phyloP scores from a whole-genome alignment of 2,329 filamentous ascomycete genomes.

The Colletotrichum sp. region DNA sequence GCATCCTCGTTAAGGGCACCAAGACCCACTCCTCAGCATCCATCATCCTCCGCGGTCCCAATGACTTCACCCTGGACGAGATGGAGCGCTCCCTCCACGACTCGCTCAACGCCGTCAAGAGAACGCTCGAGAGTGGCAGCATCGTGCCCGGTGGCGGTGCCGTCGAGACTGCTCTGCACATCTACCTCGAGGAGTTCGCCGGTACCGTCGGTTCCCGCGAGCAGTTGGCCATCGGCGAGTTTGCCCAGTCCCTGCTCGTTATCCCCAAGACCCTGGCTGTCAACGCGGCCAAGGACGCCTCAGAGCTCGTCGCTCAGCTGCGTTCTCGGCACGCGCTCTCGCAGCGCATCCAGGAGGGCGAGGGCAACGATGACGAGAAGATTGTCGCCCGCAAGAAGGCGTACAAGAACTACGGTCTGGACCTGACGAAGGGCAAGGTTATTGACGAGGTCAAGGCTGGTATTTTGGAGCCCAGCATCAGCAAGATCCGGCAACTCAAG shows the following conservation, averaged over 20 bases:
- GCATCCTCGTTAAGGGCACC: slow-evolving; percentile 94
- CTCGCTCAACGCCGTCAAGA: slow-evolving; percentile 94
- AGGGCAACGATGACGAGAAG: slow-evolving; percentile 86
- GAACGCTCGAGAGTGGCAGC: slow-evolving; percentile 93
- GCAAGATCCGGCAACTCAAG: slow-evolving; percentile 98
- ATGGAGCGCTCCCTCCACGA: slow-evolving; percentile 99
- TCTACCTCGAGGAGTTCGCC: slow-evolving; percentile 98
- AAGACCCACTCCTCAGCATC: slow-evolving; percentile 94
- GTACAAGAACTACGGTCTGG: slow-evolving; percentile 98
- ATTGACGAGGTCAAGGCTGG: slow-evolving; percentile 94
- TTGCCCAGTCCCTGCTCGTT: slow-evolving; percentile 90
- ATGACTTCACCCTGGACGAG: slow-evolving; percentile 96
- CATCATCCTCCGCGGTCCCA: slow-evolving; percentile 92
- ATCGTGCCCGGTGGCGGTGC: slow-evolving; percentile 97
- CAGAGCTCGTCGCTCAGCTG: slow-evolving; percentile 93
- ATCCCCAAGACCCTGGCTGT: slow-evolving; percentile 97
- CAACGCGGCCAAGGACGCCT: slow-evolving; percentile 96
- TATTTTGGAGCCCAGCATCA: slow-evolving; percentile 95
- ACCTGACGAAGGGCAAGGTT: slow-evolving; percentile 87
- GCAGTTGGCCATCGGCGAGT: slow-evolving; percentile 97
- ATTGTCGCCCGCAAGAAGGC: slow-evolving; percentile 90
- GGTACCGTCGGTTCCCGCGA: slow-evolving; percentile 96
- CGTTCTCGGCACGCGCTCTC: slow-evolving; percentile 93
- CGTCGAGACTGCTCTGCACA: slow-evolving; percentile 98
- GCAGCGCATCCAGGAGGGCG: slow-evolving; percentile 88